Evolutionary conservation across 129 eudicot species (phyloP).

Genomic region (Centaurea solstitialis): DNA sequence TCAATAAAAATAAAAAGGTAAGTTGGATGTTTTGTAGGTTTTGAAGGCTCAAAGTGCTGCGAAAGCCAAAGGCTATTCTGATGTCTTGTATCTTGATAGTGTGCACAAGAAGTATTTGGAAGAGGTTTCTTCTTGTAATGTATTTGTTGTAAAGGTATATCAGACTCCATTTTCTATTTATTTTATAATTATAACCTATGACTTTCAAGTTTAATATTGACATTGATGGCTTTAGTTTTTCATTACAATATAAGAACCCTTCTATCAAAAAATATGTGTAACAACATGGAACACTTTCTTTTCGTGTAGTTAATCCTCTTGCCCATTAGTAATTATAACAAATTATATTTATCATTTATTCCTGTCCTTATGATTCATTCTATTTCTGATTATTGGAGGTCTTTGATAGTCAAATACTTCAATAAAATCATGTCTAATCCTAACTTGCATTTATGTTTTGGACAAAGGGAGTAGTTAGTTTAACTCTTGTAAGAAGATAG

Average conservation of each 20-base stretch:
- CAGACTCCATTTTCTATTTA: not conserved
- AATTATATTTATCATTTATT: no score
- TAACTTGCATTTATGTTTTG: not conserved
- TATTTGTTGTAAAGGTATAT: slow-evolving; percentile 69
- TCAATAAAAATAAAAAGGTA: no score
- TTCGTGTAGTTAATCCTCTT: not conserved
- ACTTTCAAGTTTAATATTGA: not conserved
- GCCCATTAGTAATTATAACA: not conserved
- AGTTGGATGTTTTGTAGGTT: slow-evolving; percentile 37
- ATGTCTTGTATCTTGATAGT: slow-evolving; percentile 72
- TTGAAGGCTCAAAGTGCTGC: slow-evolving; percentile 70
- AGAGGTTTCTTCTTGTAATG: slow-evolving; percentile 81
- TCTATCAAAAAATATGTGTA: not conserved
- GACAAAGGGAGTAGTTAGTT: not conserved
- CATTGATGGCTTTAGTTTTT: no score
- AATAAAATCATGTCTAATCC: not conserved
- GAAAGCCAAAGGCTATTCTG: slow-evolving; percentile 69
- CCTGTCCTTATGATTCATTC: not conserved
- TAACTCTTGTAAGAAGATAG: not conserved
- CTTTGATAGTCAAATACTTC: not conserved
- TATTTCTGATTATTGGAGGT: not conserved
- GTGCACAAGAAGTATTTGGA: slow-evolving; percentile 60
- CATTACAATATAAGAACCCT: not conserved
- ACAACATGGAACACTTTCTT: not conserved
- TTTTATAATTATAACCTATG: not conserved